Conservation (phyloP, 495 filamentous ascomycete genomes). For the Cudoniella acicularis region DNA sequence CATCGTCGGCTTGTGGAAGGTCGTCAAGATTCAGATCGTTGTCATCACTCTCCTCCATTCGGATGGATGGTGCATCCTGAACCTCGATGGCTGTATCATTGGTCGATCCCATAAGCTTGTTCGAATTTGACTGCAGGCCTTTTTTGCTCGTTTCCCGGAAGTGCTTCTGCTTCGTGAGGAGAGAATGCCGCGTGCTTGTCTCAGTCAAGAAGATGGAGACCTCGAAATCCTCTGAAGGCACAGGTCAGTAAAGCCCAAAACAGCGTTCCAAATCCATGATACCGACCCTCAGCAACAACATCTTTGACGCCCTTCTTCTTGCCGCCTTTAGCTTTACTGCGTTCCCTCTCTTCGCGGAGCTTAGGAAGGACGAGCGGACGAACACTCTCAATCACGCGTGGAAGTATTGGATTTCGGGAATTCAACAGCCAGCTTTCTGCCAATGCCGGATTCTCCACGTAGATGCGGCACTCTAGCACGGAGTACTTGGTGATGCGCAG, state of each 20-base stretch:
- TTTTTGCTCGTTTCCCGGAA: constrained; percentile 50
- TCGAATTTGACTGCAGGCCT: constrained; percentile 53
- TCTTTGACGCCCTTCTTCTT: constrained; percentile 78
- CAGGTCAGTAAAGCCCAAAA: constrained; percentile 15
- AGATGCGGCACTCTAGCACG: constrained; percentile 91
- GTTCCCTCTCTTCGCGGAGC: constrained; percentile 80
- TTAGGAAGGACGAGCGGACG: constrained; percentile 85
- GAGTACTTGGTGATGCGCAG: constrained; percentile 83
- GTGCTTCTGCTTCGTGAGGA: constrained; percentile 79
- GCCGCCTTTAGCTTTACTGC: constrained; percentile 52
- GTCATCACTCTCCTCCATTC: constrained; percentile 37
- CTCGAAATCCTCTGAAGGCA: constrained; percentile 79
- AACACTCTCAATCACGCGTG: constrained; percentile 75
- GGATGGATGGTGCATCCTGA: constrained; percentile 35
- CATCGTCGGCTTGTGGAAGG: constrained; percentile 33
- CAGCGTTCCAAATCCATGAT: too few species aligned
- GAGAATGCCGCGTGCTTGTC: constrained; percentile 78
- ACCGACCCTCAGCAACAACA: constrained; percentile 82
- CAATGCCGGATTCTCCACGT: constrained; percentile 84
- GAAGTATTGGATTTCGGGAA: constrained; percentile 66
- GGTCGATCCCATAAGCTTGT: constrained; percentile 52
- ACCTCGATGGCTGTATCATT: constrained; percentile 46
- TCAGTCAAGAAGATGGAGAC: constrained; percentile 91
- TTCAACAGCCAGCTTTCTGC: constrained; percentile 77
- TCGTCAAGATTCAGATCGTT: constrained; percentile 36